Evolutionary conservation across 192 early-diverging fungal species (phyloP).

Genomic region (Coemansia sp.): DNA sequence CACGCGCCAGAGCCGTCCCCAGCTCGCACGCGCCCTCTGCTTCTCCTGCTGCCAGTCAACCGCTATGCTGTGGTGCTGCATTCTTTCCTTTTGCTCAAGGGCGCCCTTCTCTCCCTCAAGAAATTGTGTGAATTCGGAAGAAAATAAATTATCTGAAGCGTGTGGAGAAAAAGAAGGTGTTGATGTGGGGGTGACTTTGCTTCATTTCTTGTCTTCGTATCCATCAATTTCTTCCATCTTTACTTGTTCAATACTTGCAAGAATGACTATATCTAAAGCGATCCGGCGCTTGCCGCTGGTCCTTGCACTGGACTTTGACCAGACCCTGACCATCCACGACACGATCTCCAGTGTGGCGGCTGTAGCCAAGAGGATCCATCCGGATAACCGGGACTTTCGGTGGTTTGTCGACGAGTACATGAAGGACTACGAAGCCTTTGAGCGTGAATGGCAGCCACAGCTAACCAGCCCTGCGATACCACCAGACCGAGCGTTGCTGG

Average conservation of each 20-base stretch:
- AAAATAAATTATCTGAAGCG: neutral
- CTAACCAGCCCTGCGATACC: neutral
- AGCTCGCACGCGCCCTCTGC: conserved; percentile 18
- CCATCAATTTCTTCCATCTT: neutral
- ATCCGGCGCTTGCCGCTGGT: conserved; percentile 4
- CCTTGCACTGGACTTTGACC: conserved; percentile 46
- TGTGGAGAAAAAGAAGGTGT: neutral
- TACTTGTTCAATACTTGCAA: neutral
- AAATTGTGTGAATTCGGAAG: neutral
- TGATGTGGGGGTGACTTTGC: neutral
- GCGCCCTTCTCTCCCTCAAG: no score
- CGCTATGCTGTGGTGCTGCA: neutral
- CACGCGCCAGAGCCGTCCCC: conserved; percentile 27
- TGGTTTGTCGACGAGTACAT: conserved; percentile 27
- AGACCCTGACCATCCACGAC: conserved; percentile 39
- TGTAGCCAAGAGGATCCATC: conserved; percentile 13
- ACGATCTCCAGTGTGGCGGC: conserved; percentile 31
- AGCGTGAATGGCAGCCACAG: conserved; percentile 15
- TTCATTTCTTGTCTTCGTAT: neutral
- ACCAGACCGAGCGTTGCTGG: conserved; percentile 4
- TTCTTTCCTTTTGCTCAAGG: no score
- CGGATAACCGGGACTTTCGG: conserved; percentile 15
- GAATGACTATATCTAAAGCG: neutral
- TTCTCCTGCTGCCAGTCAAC: neutral
- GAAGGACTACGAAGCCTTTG: conserved; percentile 16